Conservation (phyloP, 176 grass and related monocot species). For the Microstegium vimineum region DNA sequence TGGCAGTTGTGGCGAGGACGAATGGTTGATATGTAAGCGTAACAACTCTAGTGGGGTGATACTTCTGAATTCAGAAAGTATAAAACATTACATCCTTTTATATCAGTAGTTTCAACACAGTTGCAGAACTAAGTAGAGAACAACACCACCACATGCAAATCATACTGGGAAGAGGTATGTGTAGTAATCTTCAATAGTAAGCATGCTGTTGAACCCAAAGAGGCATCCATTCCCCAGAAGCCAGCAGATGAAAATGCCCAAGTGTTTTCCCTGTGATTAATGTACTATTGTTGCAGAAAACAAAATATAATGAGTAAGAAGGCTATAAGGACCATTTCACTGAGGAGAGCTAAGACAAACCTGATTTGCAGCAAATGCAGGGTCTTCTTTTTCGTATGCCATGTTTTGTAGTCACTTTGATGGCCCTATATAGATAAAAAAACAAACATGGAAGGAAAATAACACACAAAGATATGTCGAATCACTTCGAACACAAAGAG, state of each 20-base stretch:
- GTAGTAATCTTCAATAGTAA: slow-evolving; percentile 79
- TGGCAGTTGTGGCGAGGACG: slow-evolving; percentile 35
- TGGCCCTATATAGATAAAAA: slow-evolving; percentile 16
- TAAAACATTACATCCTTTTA: not conserved
- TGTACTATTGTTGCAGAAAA: not conserved
- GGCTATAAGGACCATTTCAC: not conserved
- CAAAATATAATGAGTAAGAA: not conserved
- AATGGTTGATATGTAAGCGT: slow-evolving; percentile 73
- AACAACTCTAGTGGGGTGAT: slow-evolving; percentile 55
- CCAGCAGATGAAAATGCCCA: slow-evolving; percentile 63
- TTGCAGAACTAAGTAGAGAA: not conserved
- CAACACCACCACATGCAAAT: not conserved
- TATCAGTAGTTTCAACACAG: not conserved
- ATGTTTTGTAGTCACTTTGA: slow-evolving; percentile 23
- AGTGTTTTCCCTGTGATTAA: slow-evolving; percentile 45
- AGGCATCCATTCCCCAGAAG: slow-evolving; percentile 65
- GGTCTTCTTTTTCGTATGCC: not conserved
- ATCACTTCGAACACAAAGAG: not conserved
- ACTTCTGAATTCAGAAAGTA: slow-evolving; percentile 27
- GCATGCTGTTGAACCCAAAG: slow-evolving; percentile 71
- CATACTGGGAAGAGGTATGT: slow-evolving; percentile 59
- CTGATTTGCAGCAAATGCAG: not conserved
- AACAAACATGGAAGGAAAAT: not conserved
- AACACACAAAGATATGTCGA: not conserved
- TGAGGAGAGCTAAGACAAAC: not conserved